Conservation (phyloP, 305 asterid species). For the Ilex paraguariensis region DNA sequence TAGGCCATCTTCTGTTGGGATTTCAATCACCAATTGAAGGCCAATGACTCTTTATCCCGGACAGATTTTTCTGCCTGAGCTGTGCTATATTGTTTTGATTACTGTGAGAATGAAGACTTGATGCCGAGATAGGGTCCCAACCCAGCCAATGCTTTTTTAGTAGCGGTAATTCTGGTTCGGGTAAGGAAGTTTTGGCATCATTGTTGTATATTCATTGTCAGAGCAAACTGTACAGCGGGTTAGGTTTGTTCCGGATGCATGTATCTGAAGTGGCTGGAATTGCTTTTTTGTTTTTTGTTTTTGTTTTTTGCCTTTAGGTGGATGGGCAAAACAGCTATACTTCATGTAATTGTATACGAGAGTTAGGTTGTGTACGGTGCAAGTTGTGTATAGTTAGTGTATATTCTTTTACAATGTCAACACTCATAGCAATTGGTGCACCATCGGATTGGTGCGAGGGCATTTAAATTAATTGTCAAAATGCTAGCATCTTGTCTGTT, state of each 20-base stretch:
- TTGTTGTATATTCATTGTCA: constrained; percentile 41
- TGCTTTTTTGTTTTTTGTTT: constrained; percentile 9
- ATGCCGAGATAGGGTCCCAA: constrained; percentile 8
- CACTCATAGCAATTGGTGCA: constrained; percentile 26
- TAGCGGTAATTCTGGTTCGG: constrained; percentile 5
- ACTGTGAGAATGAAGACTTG: constrained; percentile 14
- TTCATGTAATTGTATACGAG: constrained; percentile 39
- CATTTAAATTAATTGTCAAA: too few relatives aligned
- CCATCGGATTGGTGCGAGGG: constrained; percentile 14
- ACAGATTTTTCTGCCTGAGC: constrained; percentile 14
- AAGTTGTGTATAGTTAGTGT: constrained; percentile 66
- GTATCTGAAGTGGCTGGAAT: constrained; percentile 15
- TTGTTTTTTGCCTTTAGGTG: too few relatives aligned
- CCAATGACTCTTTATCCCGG: constrained; percentile 8
- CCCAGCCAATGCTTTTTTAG: not conserved
- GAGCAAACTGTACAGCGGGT: constrained; percentile 35
- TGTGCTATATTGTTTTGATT: not conserved
- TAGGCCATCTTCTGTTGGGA: not conserved
- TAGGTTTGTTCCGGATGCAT: constrained; percentile 37
- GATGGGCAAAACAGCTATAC: too few relatives aligned
- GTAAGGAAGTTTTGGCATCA: constrained; percentile 15
- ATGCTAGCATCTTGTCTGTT: too few relatives aligned
- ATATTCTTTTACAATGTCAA: constrained; percentile 36
- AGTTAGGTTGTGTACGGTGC: constrained; percentile 19
- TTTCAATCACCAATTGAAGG: not conserved